These are phyloP conservation scores for Mrakia gelida DNA, from an alignment of 768 basidiomycete species.

Conservation along the genomic window DNA sequence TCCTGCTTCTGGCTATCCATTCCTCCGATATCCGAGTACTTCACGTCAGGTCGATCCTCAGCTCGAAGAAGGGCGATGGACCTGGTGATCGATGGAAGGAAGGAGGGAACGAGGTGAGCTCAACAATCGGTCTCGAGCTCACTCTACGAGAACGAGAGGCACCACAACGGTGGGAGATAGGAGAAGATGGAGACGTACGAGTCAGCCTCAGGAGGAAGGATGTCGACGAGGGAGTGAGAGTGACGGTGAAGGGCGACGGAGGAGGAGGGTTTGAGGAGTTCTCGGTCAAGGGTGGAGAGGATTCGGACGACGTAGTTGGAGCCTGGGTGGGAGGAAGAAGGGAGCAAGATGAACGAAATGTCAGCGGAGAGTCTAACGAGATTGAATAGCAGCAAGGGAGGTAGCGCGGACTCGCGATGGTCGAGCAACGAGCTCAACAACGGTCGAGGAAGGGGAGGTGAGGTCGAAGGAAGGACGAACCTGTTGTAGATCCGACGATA, in stretches of 20 bases:
- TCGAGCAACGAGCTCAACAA: background rate
- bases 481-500: slow-evolving; percentile 93
- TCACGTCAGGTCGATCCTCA: slow-evolving; percentile 91
- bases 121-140: background rate
- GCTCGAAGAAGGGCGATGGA: slow-evolving; percentile 90
- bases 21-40: slow-evolving; percentile 91
- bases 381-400: no score
- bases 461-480: slow-evolving; percentile 35
- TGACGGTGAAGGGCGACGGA: slow-evolving; percentile 98
- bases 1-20: slow-evolving; percentile 99
- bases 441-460: background rate
- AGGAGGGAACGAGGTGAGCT: background rate
- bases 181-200: slow-evolving; percentile 46
- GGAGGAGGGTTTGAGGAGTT: slow-evolving; percentile 92
- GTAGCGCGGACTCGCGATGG: background rate
- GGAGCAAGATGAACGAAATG: background rate
- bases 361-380: no score
- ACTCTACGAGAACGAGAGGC: background rate
- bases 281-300: slow-evolving; percentile 91
- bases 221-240: slow-evolving; percentile 97
- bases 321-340: slow-evolving; percentile 50
- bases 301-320: slow-evolving; percentile 98
- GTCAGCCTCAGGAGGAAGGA: slow-evolving; percentile 96
- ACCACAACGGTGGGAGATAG: background rate
- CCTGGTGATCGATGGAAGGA: background rate